These are phyloP conservation scores for Yarrowia phangngaensis DNA, from an alignment of 805 yeast genomes.

Conservation along the genomic window DNA sequence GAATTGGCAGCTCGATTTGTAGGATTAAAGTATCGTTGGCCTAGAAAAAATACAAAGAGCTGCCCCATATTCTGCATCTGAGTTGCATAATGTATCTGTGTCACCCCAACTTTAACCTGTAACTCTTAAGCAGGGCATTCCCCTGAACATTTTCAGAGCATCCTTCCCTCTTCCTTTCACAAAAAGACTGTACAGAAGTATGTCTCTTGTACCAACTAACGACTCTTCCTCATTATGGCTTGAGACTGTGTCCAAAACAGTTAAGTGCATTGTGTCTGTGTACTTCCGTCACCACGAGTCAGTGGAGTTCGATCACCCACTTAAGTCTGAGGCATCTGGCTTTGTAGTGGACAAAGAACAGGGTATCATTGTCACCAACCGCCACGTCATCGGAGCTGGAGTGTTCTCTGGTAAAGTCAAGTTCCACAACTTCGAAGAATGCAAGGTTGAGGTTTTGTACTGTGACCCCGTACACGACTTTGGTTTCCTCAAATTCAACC, in stretches of 20 bases:
- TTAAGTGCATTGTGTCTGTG: conserved; percentile 80
- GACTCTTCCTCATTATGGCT: conserved; percentile 58
- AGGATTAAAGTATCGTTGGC: too few species aligned
- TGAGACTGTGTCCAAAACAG: conserved; percentile 72
- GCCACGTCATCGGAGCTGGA: conserved; percentile 95
- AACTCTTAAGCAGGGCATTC: too few species aligned
- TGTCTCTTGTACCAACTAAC: background rate
- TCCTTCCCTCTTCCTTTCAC: too few species aligned
- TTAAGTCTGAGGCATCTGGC: conserved; percentile 82
- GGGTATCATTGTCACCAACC: conserved; percentile 83
- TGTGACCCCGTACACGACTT: conserved; percentile 95
- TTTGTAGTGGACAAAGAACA: conserved; percentile 79
- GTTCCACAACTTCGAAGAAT: conserved; percentile 92
- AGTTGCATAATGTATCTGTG: too few species aligned
- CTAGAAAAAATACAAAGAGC: too few species aligned
- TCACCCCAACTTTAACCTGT: too few species aligned
- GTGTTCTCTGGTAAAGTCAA: conserved; percentile 89
- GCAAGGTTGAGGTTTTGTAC: conserved; percentile 76
- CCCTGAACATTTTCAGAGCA: too few species aligned
- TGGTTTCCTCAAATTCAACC: conserved; percentile 80
- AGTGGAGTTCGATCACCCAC: conserved; percentile 79
- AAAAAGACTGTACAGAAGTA: too few species aligned
- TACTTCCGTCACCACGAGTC: conserved; percentile 80
- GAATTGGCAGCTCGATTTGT: too few species aligned
- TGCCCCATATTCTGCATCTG: too few species aligned